Conservation (phyloP, 2,329 filamentous ascomycete species). For the Penicillium sp. region DNA sequence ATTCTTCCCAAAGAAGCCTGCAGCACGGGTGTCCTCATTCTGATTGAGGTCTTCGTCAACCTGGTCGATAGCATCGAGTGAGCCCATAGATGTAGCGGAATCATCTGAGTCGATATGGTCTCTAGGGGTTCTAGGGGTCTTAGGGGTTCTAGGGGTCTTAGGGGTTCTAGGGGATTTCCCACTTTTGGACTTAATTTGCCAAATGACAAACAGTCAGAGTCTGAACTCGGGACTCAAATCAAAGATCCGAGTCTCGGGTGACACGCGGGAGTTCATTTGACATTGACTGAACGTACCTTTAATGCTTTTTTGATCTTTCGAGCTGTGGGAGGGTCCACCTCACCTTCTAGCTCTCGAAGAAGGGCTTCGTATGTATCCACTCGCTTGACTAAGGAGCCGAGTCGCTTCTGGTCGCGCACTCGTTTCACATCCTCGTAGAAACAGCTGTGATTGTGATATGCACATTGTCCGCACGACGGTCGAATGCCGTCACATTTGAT, state of each 20-base stretch:
- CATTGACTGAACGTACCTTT: conserved; percentile 22
- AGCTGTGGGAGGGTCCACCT: conserved; percentile 23
- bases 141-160: neutral
- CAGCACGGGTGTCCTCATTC: conserved; percentile 35
- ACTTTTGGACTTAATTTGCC: conserved; percentile 8
- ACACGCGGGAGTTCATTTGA: neutral
- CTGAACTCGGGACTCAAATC: neutral
- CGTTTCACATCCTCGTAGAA: conserved; percentile 37
- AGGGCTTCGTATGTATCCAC: conserved; percentile 33
- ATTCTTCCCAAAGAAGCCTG: conserved; percentile 46
- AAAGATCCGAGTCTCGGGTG: neutral
- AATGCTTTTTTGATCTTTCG: conserved; percentile 28
- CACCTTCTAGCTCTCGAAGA: conserved; percentile 26
- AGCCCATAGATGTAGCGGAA: conserved; percentile 33
- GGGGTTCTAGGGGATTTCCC: neutral
- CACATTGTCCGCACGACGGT: conserved; percentile 32
- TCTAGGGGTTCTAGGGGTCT: neutral
- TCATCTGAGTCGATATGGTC: conserved; percentile 18
- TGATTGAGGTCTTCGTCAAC: conserved; percentile 46
- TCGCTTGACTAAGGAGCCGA: conserved; percentile 25
- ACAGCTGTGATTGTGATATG: conserved; percentile 27
- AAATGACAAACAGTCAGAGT: neutral
- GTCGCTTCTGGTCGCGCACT: conserved; percentile 37
- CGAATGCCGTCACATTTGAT: conserved; percentile 37
- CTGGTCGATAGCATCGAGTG: conserved; percentile 42